These are phyloP conservation scores for Didymella arachidicola DNA, from an alignment of 2,329 filamentous ascomycete species.

Conservation along the genomic window DNA sequence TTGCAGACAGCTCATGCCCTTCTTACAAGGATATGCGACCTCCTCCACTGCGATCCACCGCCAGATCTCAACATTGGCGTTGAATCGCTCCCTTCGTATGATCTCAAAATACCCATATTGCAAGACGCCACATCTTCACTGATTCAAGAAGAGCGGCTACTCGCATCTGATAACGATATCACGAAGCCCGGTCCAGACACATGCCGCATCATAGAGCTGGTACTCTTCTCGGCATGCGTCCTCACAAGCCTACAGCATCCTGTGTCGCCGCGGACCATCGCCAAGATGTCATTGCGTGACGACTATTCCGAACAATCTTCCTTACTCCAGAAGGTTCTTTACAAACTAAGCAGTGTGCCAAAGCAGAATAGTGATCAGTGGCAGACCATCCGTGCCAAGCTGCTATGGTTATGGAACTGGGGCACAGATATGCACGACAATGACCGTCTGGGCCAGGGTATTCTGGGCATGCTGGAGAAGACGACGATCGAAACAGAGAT, in stretches of 20 bases:
- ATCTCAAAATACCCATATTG: constrained; percentile 47
- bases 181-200: constrained; percentile 67
- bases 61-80: constrained; percentile 56
- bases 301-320: constrained; percentile 70
- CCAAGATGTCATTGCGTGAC: constrained; percentile 69
- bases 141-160: constrained; percentile 57
- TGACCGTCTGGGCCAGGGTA: constrained; percentile 55
- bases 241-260: constrained; percentile 53
- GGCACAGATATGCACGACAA: constrained; percentile 59
- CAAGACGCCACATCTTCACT: constrained; percentile 41
- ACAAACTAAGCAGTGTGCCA: constrained; percentile 59
- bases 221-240: constrained; percentile 62
- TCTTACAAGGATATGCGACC: constrained; percentile 64
- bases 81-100: constrained; percentile 54
- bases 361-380: constrained; percentile 66
- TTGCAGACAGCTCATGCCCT: constrained; percentile 68
- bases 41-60: constrained; percentile 68
- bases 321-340: constrained; percentile 67
- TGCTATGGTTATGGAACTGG: constrained; percentile 80
- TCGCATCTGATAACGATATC: constrained; percentile 68
- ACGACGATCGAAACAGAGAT: constrained; percentile 74
- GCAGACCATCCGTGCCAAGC: constrained; percentile 64
- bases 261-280: constrained; percentile 53
- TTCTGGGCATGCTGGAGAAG: constrained; percentile 65
- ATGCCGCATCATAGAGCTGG: constrained; percentile 67